A percentile compares a stretch with the other conserved stretches of the same genome.
Conservation (phyloP, 2,329 filamentous ascomycete species). For the Pseudogymnoascus sp. region DNA sequence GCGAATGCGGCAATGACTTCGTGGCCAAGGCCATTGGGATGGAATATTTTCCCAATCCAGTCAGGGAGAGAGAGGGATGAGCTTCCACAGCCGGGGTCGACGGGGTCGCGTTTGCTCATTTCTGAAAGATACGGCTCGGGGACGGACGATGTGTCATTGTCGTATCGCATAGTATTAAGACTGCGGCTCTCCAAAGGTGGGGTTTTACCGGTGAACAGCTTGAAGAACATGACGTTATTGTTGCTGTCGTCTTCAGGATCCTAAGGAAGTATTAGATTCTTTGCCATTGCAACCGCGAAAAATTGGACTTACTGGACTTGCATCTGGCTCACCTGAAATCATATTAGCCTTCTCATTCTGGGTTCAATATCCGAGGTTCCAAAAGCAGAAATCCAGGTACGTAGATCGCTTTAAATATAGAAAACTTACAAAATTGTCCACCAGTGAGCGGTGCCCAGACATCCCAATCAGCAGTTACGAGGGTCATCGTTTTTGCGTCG, state of each 20-base stretch:
- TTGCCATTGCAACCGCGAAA: background rate
- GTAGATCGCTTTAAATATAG: background rate
- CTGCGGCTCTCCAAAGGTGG: background rate
- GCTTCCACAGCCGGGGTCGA: slow-evolving; percentile 15
- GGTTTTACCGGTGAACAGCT: slow-evolving; percentile 19
- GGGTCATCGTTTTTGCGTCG: slow-evolving; percentile 23
- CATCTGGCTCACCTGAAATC: background rate
- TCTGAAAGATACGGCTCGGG: slow-evolving; percentile 7
- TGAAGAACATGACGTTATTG: slow-evolving; percentile 29
- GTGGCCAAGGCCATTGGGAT: slow-evolving; percentile 27
- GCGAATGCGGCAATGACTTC: slow-evolving; percentile 26
- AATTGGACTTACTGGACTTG: background rate
- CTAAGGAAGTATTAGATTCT: background rate
- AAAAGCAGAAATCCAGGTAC: background rate
- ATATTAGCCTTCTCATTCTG: background rate
- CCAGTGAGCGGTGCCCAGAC: slow-evolving; percentile 23
- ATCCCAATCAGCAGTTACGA: slow-evolving; percentile 21
- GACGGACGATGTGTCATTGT: slow-evolving; percentile 12
- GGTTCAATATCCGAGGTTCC: background rate
- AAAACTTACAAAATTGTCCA: slow-evolving; percentile 27
- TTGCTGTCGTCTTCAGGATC: slow-evolving; percentile 25
- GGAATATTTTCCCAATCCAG: slow-evolving; percentile 26
- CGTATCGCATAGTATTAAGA: slow-evolving; percentile 8
- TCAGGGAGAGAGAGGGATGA: slow-evolving; percentile 26
- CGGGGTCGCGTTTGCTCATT: slow-evolving; percentile 19